These are phyloP conservation scores for Chaetoceros tenuissimus DNA, from an alignment of 108 stramenopile genomes.

Conservation along the genomic window DNA sequence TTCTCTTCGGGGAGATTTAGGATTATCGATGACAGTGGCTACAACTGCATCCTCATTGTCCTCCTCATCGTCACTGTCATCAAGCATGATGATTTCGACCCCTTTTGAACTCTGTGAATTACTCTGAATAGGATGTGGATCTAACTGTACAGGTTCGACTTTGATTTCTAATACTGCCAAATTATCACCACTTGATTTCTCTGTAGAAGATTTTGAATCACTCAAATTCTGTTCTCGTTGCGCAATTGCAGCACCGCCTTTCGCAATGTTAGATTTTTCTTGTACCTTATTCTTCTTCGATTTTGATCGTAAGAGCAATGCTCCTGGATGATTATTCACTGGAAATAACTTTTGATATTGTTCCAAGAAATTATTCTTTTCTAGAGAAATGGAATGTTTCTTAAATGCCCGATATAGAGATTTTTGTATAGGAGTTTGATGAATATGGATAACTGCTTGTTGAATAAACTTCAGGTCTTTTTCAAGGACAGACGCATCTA, in stretches of 20 bases:
- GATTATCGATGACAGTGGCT: conserved; percentile 2
- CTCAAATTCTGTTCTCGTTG: too few relatives aligned
- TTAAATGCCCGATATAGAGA: conserved; percentile 40
- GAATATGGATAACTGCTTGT: conserved; percentile 49
- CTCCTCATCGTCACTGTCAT: neutral
- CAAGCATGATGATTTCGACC: conserved; percentile 1
- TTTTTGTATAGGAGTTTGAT: conserved; percentile 48
- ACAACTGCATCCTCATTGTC: neutral
- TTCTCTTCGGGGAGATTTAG: too few relatives aligned
- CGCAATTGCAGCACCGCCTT: too few relatives aligned
- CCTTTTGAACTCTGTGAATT: too few relatives aligned
- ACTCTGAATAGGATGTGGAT: too few relatives aligned
- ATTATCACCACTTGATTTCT: too few relatives aligned
- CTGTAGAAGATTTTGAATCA: too few relatives aligned
- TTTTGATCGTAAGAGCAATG: conserved; percentile 1
- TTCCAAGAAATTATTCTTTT: conserved; percentile 38
- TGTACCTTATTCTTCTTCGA: neutral
- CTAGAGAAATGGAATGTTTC: conserved; percentile 14
- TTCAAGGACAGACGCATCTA: conserved; percentile 31
- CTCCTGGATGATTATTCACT: conserved; percentile 56
- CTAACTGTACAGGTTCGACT: too few relatives aligned
- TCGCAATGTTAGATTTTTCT: too few relatives aligned
- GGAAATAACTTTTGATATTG: conserved; percentile 36
- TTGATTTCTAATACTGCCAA: too few relatives aligned
- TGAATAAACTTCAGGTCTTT: conserved; percentile 51